Conservation (phyloP, 352 stramenopile species). For the Phytophthora chlamydospora region DNA sequence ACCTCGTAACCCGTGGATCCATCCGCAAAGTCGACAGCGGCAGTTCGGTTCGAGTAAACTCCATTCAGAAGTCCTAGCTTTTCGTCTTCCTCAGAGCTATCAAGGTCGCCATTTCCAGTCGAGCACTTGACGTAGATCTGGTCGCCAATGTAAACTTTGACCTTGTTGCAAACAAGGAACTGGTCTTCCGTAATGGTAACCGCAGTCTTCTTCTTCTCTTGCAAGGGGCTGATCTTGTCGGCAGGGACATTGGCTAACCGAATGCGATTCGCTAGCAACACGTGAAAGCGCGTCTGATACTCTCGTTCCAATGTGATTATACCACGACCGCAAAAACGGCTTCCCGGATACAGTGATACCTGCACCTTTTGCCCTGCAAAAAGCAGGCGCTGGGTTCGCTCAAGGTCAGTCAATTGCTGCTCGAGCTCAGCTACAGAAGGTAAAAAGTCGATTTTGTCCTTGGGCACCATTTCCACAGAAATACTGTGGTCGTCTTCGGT, state of each 20-base stretch:
- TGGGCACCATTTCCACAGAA: slow-evolving; percentile 52
- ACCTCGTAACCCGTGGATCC: slow-evolving; percentile 79
- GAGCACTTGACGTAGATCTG: slow-evolving; percentile 72
- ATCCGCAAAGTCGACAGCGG: slow-evolving; percentile 77
- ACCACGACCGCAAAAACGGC: slow-evolving; percentile 63
- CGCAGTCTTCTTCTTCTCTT: slow-evolving; percentile 61
- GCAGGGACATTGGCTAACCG: slow-evolving; percentile 69
- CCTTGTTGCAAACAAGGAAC: slow-evolving; percentile 63
- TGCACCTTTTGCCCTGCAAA: slow-evolving; percentile 77
- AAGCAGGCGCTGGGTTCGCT: slow-evolving; percentile 43
- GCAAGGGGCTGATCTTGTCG: slow-evolving; percentile 66
- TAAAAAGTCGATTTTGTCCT: slow-evolving; percentile 58
- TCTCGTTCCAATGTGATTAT: slow-evolving; percentile 63
- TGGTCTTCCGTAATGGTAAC: slow-evolving; percentile 76
- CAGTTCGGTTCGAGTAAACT: slow-evolving; percentile 78
- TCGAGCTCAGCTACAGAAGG: slow-evolving; percentile 63
- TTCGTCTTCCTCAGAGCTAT: slow-evolving; percentile 53
- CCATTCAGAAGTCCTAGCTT: slow-evolving; percentile 77
- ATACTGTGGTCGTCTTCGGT: slow-evolving; percentile 70
- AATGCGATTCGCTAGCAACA: slow-evolving; percentile 74
- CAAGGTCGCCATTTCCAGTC: slow-evolving; percentile 47
- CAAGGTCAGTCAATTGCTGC: slow-evolving; percentile 57
- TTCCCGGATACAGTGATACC: slow-evolving; percentile 74
- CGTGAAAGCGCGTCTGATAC: slow-evolving; percentile 48
- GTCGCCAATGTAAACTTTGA: slow-evolving; percentile 79